Evolutionary conservation across 2,329 filamentous ascomycete genomes (phyloP).

Genomic region (Botrytis elliptica): DNA sequence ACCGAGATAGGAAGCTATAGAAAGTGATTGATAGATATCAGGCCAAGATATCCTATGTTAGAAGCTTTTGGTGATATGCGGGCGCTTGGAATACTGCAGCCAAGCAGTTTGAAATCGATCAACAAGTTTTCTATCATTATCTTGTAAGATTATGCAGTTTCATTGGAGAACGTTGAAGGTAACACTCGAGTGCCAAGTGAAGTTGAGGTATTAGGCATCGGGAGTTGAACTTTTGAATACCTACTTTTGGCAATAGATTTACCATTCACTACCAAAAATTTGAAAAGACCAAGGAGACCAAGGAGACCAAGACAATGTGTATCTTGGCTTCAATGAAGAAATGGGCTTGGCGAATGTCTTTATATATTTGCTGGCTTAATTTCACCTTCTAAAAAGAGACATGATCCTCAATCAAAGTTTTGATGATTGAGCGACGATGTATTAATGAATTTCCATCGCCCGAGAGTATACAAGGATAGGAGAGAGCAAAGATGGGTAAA

Average conservation of each 20-base stretch:
- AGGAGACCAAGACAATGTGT: constrained; percentile 10
- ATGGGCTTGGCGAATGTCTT: constrained; percentile 2
- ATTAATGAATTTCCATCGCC: background rate
- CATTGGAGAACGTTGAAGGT: background rate
- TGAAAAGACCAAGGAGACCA: constrained; percentile 1
- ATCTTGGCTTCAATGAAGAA: background rate
- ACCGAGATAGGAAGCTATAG: background rate
- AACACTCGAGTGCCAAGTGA: background rate
- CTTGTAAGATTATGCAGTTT: background rate
- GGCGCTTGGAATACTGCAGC: background rate
- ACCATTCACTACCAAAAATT: background rate
- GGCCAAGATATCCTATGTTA: background rate
- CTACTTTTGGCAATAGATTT: background rate
- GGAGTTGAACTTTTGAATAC: background rate
- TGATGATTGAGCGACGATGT: background rate
- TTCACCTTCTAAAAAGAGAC: constrained; percentile 9
- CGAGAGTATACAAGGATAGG: too few species aligned
- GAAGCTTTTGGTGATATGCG: background rate
- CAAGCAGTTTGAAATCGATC: background rate
- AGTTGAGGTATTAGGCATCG: background rate
- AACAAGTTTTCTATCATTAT: background rate
- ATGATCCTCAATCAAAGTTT: background rate
- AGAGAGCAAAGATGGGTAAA: background rate
- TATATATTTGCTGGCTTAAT: background rate
- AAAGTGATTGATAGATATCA: background rate